Evolutionary conservation across 108 stramenopile genomes (phyloP), one percentile per base, ranked within the genome.

Genomic region (Bacterosira constricta): DNA sequence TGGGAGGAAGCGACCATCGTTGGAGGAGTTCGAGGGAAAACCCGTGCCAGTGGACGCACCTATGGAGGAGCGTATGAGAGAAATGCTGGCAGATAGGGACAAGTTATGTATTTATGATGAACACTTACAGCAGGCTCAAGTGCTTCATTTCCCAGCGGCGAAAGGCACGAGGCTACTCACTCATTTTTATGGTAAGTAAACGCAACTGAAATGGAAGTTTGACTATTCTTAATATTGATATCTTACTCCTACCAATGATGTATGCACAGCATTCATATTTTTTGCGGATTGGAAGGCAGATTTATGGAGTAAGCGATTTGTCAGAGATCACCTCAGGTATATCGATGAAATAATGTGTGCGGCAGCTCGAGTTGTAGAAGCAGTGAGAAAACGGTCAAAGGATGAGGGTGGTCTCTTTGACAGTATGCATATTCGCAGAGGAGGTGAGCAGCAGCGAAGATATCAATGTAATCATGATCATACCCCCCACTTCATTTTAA

Each of bases 141-240:
- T 92, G 13, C 44, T 94, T 13, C 91, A 97, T 66, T 88, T 93
- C 30, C 63, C 77, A 47, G 90, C 56, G 55, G 53, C 52, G 26
- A 66, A 66, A 9, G 85, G 77, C 8, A 73, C 73, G 9, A 67
- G 93, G 0, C 54, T 94, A 6, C 52, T 97, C 29, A 86, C 86
- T 0, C 93, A 95, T 54, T 94, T 92, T 55, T 97, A 97, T 55
- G n/a, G n/a, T n/a, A n/a, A n/a, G n/a, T n/a, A n/a, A n/a, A n/a
- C n/a, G n/a, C n/a, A n/a, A n/a, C n/a, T n/a, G n/a, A 72, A 32
- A 56, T 53, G 25, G 66, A 69, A 25, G 63, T 63, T 15, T 70
- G 84, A 34, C 6, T n/a, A n/a, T n/a, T n/a, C 26, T 11, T 56
- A 42, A 0, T 20, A 63, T 36, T 54, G 80, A 15, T 50, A 88